These are phyloP conservation scores for Ceratocystis albifundus DNA, from an alignment of 2,329 filamentous ascomycete genomes.

Conservation along the genomic window DNA sequence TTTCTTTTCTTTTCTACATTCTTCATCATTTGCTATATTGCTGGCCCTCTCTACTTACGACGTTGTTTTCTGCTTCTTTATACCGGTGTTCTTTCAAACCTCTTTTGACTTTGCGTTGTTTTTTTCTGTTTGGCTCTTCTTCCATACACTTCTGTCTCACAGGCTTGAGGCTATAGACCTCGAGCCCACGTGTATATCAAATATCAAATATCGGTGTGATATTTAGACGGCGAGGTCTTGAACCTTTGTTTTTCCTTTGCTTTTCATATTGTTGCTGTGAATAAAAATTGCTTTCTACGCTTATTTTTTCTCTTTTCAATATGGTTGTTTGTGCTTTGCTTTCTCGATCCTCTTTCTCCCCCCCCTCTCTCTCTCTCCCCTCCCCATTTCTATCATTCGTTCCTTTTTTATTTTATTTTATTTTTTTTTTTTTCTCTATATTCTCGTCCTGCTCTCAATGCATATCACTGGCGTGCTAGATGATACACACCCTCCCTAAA, in stretches of 20 bases:
- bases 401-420: not conserved
- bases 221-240: not conserved
- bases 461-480: constrained; percentile 4
- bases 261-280: not conserved
- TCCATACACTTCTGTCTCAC: not conserved
- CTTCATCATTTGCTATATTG: not conserved
- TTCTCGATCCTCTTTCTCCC: not conserved
- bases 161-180: not conserved
- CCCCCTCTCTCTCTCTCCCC: not conserved
- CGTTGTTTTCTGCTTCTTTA: constrained; percentile 11
- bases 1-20: constrained; percentile 10
- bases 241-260: not conserved
- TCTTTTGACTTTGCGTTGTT: not conserved
- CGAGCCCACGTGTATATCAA: not conserved
- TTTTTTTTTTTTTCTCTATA: not conserved
- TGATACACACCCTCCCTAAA: not conserved
- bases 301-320: not conserved
- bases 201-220: not conserved
- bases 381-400: not conserved
- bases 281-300: not conserved
- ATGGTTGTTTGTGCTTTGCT: not conserved
- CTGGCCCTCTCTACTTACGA: not conserved
- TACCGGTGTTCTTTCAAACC: not conserved
- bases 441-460: not conserved
- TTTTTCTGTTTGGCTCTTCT: not conserved